Evolutionary conservation across 257 asterid genomes (phyloP), one percentile per base, ranked within the genome.

Genomic region (Solanum chaucha): DNA sequence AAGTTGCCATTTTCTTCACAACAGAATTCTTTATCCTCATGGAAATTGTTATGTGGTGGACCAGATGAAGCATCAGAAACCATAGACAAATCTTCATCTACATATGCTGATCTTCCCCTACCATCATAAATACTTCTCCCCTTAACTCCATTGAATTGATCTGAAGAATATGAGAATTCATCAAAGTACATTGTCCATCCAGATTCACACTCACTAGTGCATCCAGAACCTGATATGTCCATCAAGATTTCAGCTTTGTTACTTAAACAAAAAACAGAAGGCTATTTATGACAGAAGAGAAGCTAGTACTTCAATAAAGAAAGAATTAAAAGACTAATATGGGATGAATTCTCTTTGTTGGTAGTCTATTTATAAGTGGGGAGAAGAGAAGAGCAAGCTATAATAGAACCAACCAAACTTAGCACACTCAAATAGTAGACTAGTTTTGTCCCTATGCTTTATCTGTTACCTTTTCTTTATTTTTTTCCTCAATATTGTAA

Each of bases 21-120:
- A 22, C 40, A 83, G 22, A 74, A 82, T 73, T 88, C 84, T 65
- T 82, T 88, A 78, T 88, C 87, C 19, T 89, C 92, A 35, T 87
- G 90, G 75, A 88, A 71, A 81, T 89, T 36, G 41, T 36, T 36
- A 73, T 73, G 93, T 14, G 98, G 98, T 75, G 98, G 99, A 24
- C 95, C 98, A 1, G 99, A 96, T 7, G 99, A 95, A 4, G 99
- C 99, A 89, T 95, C 98, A 2, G 99, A 95, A 82, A 96, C 93
- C 99, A 96, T 96, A 5, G 99, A 96, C 89, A 91, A 89, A 86
- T 90, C 93, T 46, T 89, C 92, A 48, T 90, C 90, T 11, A 38
- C 65, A 88, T 87, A 86, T 82, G 85, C 40, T 46, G 78, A 41
- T 13, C 72, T 58, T 67, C 65, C 82, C 70, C 87, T 82, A 67